Evolutionary conservation across 1,284 basidiomycete species (phyloP).

Genomic region (Tilletia indica): DNA sequence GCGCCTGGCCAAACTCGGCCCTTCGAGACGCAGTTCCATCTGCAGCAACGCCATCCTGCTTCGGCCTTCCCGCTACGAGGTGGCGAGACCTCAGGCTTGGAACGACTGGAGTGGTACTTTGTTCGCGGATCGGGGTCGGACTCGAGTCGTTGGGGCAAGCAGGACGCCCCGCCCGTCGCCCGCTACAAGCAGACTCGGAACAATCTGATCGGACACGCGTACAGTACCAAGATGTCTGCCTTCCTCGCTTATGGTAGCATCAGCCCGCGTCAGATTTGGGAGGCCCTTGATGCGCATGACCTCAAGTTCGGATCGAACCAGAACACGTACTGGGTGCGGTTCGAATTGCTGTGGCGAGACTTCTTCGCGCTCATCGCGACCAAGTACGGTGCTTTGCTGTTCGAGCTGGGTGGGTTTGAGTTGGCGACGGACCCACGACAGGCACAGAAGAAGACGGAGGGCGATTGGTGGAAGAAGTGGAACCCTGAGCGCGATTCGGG

Average conservation of each 20-base stretch:
- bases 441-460: slow-evolving; percentile 56
- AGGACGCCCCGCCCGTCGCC: slow-evolving; percentile 54
- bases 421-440: slow-evolving; percentile 58
- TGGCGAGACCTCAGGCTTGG: slow-evolving; percentile 47
- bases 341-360: slow-evolving; percentile 64
- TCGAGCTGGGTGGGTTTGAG: slow-evolving; percentile 60
- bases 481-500: slow-evolving; percentile 35
- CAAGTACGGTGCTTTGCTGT: slow-evolving; percentile 58
- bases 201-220: slow-evolving; percentile 61
- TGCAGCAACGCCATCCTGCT: slow-evolving; percentile 47
- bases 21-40: slow-evolving; percentile 35
- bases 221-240: slow-evolving; percentile 63
- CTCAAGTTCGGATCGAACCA: slow-evolving; percentile 54
- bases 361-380: slow-evolving; percentile 57
- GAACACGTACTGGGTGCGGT: slow-evolving; percentile 60
- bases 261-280: slow-evolving; percentile 59
- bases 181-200: slow-evolving; percentile 64
- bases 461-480: slow-evolving; percentile 47
- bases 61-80: slow-evolving; percentile 49
- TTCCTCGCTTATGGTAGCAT: slow-evolving; percentile 62
- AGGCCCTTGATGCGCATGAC: slow-evolving; percentile 56
- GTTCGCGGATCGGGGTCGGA: slow-evolving; percentile 47
- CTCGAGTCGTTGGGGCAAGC: slow-evolving; percentile 40
- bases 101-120: slow-evolving; percentile 52
- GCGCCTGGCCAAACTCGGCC: slow-evolving; percentile 38